Base-by-base conservation (phyloP, 225 moss, liverwort and hornwort genomes). In the Anthoceros angustus region DNA sequence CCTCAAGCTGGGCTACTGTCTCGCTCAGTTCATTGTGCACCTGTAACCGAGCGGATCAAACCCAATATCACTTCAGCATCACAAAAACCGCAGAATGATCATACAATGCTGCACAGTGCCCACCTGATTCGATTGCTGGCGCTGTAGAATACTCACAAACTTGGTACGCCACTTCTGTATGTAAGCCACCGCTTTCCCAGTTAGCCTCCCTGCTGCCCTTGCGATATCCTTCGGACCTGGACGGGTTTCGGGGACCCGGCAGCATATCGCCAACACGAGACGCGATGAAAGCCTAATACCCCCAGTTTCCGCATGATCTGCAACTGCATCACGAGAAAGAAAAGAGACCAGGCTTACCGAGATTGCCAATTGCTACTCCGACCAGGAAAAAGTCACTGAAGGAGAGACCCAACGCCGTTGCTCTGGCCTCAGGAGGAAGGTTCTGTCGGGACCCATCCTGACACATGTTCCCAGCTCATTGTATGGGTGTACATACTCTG, bases 161-260 rank as follows among this genome's bases (percentile, higher is more conserved):
- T 87, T 82, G 60, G 83, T 85, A 42, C 98, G 85, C 9, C 82
- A 84, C 48, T 72, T 87, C 74, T 98, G 98, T 15, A 98, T 81
- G 62, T 89, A 98, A 63, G 88, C 95, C 40, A 98, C 88, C n/a
- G 95, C 95, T 72, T 80, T 91, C 40, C 98, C 98, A 49, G 89
- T 82, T 66, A 85, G 63, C 75, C 81, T 84, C 41, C 98, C 98
- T 62, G 92, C 98, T 38, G 84, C 85, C 75, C 84, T 84, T 38
- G 89, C 82, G 41, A 92, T 82, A 73, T 98, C 98, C 78, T 98
- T 98, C 24, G 92, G 92, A 68, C 98, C 95, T 98, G 73, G 70
- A 71, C 42, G 42, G 43, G 14, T 45, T 14, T 45, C 9, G 43
- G 14, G 43, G 43, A 45, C 9, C 43, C 14, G 9, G 9, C 14